Percentiles rank a stretch among this genome's conserved stretches.
phyloP scores from a whole-genome alignment of 2,329 filamentous ascomycete genomes.

The Lachnellula willkommii region DNA sequence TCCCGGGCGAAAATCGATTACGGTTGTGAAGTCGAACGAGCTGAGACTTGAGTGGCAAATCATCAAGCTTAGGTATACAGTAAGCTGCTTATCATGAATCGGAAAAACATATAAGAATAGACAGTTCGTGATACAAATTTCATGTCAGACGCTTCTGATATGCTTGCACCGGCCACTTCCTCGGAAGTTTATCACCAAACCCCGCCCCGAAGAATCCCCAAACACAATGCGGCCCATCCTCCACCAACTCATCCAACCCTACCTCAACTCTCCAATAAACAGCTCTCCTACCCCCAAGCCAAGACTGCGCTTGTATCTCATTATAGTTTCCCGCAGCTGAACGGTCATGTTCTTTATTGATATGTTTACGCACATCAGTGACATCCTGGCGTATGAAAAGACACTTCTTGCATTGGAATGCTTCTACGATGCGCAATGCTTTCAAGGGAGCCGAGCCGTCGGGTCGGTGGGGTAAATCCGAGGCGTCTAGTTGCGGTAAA shows the following conservation, averaged over 20 bases:
- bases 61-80: too few species aligned
- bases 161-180: neutral
- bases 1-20: too few species aligned
- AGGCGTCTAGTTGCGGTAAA: slow-evolving; percentile 9
- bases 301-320: slow-evolving; percentile 16
- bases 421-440: slow-evolving; percentile 11
- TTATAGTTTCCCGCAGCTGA: slow-evolving; percentile 14
- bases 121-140: too few species aligned
- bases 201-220: slow-evolving; percentile 15
- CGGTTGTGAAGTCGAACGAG: too few species aligned
- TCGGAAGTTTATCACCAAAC: slow-evolving; percentile 11
- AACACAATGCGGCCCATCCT: slow-evolving; percentile 4
- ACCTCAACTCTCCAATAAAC: slow-evolving; percentile 12
- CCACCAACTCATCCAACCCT: neutral
- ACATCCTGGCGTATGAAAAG: slow-evolving; percentile 16
- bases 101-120: too few species aligned
- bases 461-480: slow-evolving; percentile 4
- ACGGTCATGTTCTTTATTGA: slow-evolving; percentile 14
- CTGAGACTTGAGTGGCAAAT: too few species aligned
- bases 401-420: slow-evolving; percentile 18
- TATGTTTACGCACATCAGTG: slow-evolving; percentile 19
- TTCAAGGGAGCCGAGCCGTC: slow-evolving; percentile 9
- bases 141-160: too few species aligned
- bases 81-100: too few species aligned
- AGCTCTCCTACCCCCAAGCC: slow-evolving; percentile 16